Percentiles rank a stretch among this genome's conserved stretches.
Evolutionary conservation across 2,329 filamentous ascomycete genomes (phyloP).

Genomic region (Aspergillus cejpii): DNA sequence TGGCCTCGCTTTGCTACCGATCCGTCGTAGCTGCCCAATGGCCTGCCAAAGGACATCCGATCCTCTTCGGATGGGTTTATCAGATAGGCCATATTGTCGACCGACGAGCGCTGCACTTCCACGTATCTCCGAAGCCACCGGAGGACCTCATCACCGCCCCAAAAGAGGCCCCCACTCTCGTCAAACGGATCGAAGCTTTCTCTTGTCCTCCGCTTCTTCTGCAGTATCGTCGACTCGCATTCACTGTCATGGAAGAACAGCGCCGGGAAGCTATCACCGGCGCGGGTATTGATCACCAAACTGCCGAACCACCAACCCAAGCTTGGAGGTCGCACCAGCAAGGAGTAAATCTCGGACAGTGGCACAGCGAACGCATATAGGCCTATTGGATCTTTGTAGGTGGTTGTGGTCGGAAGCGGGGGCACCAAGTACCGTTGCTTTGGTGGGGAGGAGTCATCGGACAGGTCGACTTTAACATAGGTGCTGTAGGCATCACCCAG

Average conservation of each 20-base stretch:
- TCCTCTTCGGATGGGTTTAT: constrained; percentile 84
- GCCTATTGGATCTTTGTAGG: constrained; percentile 63
- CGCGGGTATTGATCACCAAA: constrained; percentile 81
- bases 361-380: constrained; percentile 89
- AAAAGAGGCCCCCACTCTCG: constrained; percentile 74
- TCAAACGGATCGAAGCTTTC: constrained; percentile 89
- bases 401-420: constrained; percentile 77
- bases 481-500: constrained; percentile 79
- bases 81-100: constrained; percentile 85
- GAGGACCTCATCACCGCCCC: constrained; percentile 93
- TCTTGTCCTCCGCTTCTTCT: constrained; percentile 76
- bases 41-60: constrained; percentile 64
- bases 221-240: constrained; percentile 89
- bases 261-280: constrained; percentile 88
- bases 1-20: constrained; percentile 33
- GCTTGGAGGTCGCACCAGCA: constrained; percentile 84
- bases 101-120: constrained; percentile 70
- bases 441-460: constrained; percentile 71
- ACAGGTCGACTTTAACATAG: constrained; percentile 92
- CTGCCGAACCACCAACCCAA: constrained; percentile 98
- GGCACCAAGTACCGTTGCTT: constrained; percentile 86
- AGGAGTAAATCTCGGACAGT: constrained; percentile 80
- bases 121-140: constrained; percentile 85
- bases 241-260: constrained; percentile 97
- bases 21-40: constrained; percentile 37